These are phyloP conservation scores for Neoboletus brunneissimus DNA, from an alignment of 768 basidiomycete genomes.

Conservation along the genomic window DNA sequence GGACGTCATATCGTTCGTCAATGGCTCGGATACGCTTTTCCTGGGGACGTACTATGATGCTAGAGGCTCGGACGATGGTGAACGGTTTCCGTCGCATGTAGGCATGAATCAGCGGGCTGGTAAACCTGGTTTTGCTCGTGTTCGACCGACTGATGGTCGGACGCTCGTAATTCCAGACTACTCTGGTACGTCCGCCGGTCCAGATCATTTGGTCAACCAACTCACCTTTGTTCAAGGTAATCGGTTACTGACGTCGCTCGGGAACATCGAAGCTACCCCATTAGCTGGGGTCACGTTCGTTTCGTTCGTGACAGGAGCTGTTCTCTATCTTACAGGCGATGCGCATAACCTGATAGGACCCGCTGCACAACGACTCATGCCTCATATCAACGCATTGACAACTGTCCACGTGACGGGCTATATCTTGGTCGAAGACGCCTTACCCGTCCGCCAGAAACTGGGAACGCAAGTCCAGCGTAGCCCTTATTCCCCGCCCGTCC, in stretches of 20 bases:
- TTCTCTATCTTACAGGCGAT: slow-evolving; percentile 64
- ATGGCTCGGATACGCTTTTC: slow-evolving; percentile 52
- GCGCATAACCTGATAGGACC: slow-evolving; percentile 49
- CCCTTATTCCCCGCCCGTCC: slow-evolving; percentile 61
- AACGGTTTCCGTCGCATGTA: slow-evolving; percentile 50
- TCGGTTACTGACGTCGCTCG: slow-evolving; percentile 58
- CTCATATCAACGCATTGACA: slow-evolving; percentile 51
- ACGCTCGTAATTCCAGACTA: slow-evolving; percentile 62
- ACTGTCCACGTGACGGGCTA: slow-evolving; percentile 51
- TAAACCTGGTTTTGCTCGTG: slow-evolving; percentile 56
- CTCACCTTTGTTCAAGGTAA: slow-evolving; percentile 42
- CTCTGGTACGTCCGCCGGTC: slow-evolving; percentile 38
- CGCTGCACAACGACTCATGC: slow-evolving; percentile 49
- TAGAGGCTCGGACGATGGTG: slow-evolving; percentile 32
- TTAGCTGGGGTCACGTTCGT: slow-evolving; percentile 55
- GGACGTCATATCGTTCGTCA: slow-evolving; percentile 48
- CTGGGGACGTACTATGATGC: slow-evolving; percentile 54
- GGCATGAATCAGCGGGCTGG: slow-evolving; percentile 72
- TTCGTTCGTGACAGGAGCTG: slow-evolving; percentile 50
- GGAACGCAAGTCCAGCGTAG: slow-evolving; percentile 34
- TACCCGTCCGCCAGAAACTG: slow-evolving; percentile 50
- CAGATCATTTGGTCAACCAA: background rate
- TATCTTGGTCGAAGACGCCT: slow-evolving; percentile 49
- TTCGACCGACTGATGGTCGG: slow-evolving; percentile 50
- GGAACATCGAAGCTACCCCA: slow-evolving; percentile 60